These are phyloP conservation scores for Dactylellina drechsleri DNA, from an alignment of 2,329 filamentous ascomycete genomes.

Conservation along the genomic window DNA sequence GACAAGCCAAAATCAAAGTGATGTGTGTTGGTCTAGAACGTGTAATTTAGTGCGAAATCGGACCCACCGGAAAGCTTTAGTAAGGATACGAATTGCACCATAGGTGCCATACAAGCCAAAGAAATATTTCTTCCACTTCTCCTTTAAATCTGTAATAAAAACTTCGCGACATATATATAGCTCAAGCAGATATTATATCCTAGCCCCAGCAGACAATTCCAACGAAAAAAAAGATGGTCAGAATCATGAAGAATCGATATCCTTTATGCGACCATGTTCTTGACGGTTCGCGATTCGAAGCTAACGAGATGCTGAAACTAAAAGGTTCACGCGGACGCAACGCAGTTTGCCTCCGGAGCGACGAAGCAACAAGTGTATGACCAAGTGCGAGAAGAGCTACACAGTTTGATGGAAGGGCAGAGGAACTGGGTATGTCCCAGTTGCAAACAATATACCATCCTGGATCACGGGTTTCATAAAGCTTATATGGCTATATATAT, in stretches of 20 bases:
- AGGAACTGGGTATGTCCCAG: slow-evolving; percentile 76
- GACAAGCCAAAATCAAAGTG: no score
- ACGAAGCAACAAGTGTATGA: slow-evolving; percentile 78
- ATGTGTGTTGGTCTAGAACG: background rate
- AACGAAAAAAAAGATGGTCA: no score
- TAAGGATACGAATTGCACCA: slow-evolving; percentile 37
- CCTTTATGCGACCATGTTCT: no score
- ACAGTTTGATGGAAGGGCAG: slow-evolving; percentile 76
- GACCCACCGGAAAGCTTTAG: slow-evolving; percentile 1
- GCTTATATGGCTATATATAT: slow-evolving; percentile 20
- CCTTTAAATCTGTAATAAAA: no score
- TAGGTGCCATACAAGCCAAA: slow-evolving; percentile 1
- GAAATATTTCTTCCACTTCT: slow-evolving; percentile 2
- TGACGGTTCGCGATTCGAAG: background rate
- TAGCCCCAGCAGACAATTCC: no score
- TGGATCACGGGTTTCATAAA: slow-evolving; percentile 49
- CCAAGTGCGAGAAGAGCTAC: slow-evolving; percentile 77
- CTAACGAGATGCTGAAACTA: background rate
- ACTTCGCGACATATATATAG: no score
- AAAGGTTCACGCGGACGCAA: slow-evolving; percentile 81
- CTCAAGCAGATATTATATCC: no score
- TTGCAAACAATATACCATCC: slow-evolving; percentile 3
- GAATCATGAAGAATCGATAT: no score
- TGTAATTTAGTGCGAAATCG: slow-evolving; percentile 29
- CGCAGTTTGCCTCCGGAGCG: slow-evolving; percentile 74